Base-by-base conservation (phyloP, 164 flowering plant genomes). In the Tetracentron sinense region DNA sequence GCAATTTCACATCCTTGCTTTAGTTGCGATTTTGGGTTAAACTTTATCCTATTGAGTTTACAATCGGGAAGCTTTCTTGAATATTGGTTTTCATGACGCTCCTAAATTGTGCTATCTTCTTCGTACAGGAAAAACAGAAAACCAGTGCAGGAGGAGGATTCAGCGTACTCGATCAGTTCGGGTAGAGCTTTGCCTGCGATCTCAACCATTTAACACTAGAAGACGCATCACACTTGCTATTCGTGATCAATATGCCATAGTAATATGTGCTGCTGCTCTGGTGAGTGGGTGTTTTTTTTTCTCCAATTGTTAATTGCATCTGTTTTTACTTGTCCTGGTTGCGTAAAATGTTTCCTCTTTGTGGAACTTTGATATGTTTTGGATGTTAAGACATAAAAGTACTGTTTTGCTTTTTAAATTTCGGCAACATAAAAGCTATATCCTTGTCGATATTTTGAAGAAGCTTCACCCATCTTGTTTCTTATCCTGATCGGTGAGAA, bases 251-350 rank as follows among this genome's bases (percentile, higher is more conserved):
- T 57, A 62, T 61, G 58, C 76, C 29, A 64, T 77, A 33, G 16
- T 75, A 2, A 56, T 73, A 52, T 79, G 79, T 62, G 66, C 76
- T 70, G 67, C 74, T 62, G 75, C 79, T 50, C 35, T 69, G 74
- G 83, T 80, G 63, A 70, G 74, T 69, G 47, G 10, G n/a, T 62
- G 20, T 2, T 21, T 29, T 16, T 21, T 60, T 26, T 33, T 54
- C 8, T 29, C 29, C 54, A 3, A 38, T 22, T 53, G 8, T 15
- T 14, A 19, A 38, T 1, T 20, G 23, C 23, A 25, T 25, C 16
- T 47, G 7, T 38, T 19, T 60, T 28, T 60, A 20, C 11, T 6
- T 38, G 5, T 53, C 20, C 16, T 31, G 21, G n/a, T 49, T 17
- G 7, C 2, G 7, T 0, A 20, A 49, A 19, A 11, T 49, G 20